Percentiles rank a stretch among this genome's conserved stretches.
phyloP scores from a whole-genome alignment of 257 asterid genomes.

The Fraxinus excelsior region DNA sequence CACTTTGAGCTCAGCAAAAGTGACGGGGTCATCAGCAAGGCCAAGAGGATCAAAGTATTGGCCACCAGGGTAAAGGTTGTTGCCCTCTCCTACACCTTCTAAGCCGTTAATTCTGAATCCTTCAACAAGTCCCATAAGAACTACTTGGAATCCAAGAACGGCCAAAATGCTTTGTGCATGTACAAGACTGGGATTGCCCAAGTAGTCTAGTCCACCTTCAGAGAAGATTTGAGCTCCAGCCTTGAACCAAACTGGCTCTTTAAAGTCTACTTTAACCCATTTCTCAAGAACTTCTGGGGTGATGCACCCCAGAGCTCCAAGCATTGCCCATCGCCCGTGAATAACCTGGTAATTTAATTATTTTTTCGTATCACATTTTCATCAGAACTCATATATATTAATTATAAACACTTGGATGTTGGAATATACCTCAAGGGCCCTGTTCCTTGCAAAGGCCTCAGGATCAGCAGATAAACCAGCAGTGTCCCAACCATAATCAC shows the following conservation, averaged over 20 bases:
- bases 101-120: slow-evolving; percentile 43
- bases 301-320: slow-evolving; percentile 52
- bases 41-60: slow-evolving; percentile 51
- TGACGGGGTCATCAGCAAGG: slow-evolving; percentile 42
- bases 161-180: slow-evolving; percentile 52
- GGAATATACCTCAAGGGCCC: slow-evolving; percentile 29
- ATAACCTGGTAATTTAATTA: slow-evolving; percentile 28
- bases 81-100: slow-evolving; percentile 43
- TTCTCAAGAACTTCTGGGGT: slow-evolving; percentile 48
- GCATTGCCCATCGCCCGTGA: slow-evolving; percentile 59
- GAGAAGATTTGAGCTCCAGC: slow-evolving; percentile 51
- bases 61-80: slow-evolving; percentile 33
- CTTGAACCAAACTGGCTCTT: slow-evolving; percentile 56
- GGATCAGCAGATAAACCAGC: slow-evolving; percentile 35
- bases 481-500: slow-evolving; percentile 36
- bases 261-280: slow-evolving; percentile 38
- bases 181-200: slow-evolving; percentile 49
- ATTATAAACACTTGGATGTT: neutral
- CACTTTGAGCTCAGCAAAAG: slow-evolving; percentile 48
- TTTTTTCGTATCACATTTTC: neutral
- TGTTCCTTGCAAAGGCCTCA: slow-evolving; percentile 30
- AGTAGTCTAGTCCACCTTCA: slow-evolving; percentile 46
- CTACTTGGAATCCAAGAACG: slow-evolving; percentile 44
- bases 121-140: slow-evolving; percentile 52
- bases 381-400: neutral